Evolutionary conservation across 495 filamentous ascomycete species (phyloP).

Genomic region (Penicillium argentinense): DNA sequence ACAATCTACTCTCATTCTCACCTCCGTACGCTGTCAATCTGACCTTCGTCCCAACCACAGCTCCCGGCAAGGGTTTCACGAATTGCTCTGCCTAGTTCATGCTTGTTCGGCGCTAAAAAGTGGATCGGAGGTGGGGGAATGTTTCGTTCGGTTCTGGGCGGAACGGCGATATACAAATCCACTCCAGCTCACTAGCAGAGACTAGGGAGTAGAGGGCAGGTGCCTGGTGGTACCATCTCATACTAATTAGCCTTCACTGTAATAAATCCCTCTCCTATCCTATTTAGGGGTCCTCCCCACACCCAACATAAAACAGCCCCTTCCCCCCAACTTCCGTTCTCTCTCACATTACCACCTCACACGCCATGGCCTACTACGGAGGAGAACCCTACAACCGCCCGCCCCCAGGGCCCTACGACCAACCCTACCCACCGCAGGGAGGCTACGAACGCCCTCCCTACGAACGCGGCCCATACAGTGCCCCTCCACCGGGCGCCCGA

Average conservation of each 20-base stretch:
- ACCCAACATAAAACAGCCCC: background rate
- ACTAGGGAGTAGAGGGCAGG: too few species aligned
- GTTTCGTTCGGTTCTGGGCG: background rate
- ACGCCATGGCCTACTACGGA: slow-evolving; percentile 33
- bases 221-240: too few species aligned
- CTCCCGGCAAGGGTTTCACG: too few species aligned
- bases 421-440: background rate
- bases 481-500: slow-evolving; percentile 24
- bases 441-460: slow-evolving; percentile 15
- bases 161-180: too few species aligned
- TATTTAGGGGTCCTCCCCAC: slow-evolving; percentile 5
- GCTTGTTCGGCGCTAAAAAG: background rate
- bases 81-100: background rate
- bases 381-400: slow-evolving; percentile 25
- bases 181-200: too few species aligned
- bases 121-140: too few species aligned
- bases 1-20: too few species aligned
- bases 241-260: too few species aligned
- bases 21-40: too few species aligned
- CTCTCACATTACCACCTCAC: slow-evolving; percentile 11
- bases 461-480: slow-evolving; percentile 19
- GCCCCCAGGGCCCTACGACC: slow-evolving; percentile 9
- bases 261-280: too few species aligned
- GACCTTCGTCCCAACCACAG: too few species aligned
- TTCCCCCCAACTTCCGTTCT: background rate